phyloP scores from a whole-genome alignment of 768 basidiomycete genomes.

The Mycena metata region DNA sequence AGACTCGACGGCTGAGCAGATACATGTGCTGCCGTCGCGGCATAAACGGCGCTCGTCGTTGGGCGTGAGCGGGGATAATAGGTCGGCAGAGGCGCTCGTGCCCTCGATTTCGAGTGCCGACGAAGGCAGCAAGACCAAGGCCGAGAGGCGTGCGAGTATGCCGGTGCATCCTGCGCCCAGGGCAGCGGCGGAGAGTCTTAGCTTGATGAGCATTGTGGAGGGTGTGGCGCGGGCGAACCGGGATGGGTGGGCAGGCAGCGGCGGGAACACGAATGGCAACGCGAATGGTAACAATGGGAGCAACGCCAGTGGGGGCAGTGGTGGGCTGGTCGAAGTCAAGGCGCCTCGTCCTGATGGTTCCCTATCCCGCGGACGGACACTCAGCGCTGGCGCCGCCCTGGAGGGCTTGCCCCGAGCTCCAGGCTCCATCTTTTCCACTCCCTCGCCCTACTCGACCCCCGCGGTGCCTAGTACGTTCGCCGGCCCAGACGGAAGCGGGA shows the following conservation, averaged over 20 bases:
- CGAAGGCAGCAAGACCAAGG: constrained; percentile 11
- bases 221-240: constrained; percentile 62
- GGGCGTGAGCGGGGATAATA: constrained; percentile 14
- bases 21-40: constrained; percentile 25
- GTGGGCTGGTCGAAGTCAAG: constrained; percentile 57
- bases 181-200: constrained; percentile 42
- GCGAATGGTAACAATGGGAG: constrained; percentile 42
- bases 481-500: constrained; percentile 4
- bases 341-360: constrained; percentile 62
- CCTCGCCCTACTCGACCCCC: constrained; percentile 17
- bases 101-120: constrained; percentile 2
- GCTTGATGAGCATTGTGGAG: constrained; percentile 80
- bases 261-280: constrained; percentile 30
- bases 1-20: constrained; percentile 25
- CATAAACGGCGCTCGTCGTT: constrained; percentile 38
- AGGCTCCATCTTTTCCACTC: constrained; percentile 50
- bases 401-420: constrained; percentile 49
- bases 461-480: constrained; percentile 29
- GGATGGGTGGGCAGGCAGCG: constrained; percentile 35
- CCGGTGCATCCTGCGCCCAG: constrained; percentile 34
- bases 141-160: constrained; percentile 37
- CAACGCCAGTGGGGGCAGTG: constrained; percentile 29
- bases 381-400: constrained; percentile 28
- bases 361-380: constrained; percentile 45
- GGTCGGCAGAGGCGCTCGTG: constrained; percentile 25